Evolutionary conservation across 2,329 filamentous ascomycete genomes (phyloP).

Genomic region (Kalaharituber pfeilii): DNA sequence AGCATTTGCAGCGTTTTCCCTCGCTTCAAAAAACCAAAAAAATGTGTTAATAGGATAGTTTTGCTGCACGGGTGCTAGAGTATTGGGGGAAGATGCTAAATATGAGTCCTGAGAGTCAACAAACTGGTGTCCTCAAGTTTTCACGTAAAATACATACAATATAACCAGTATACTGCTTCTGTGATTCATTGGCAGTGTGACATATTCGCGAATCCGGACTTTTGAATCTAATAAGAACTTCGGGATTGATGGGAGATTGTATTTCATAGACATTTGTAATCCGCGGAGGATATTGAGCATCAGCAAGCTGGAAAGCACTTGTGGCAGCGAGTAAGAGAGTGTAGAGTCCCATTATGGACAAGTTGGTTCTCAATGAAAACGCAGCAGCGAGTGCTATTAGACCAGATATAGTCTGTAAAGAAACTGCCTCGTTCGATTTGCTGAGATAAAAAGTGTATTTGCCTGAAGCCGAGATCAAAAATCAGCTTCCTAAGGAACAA

Average conservation of each 20-base stretch:
- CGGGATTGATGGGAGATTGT: conserved; percentile 42
- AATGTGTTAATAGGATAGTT: conserved; percentile 35
- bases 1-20: conserved; percentile 32
- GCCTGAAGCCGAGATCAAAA: too few species aligned
- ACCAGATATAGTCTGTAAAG: too few species aligned
- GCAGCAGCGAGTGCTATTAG: too few species aligned
- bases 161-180: conserved; percentile 56
- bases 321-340: not conserved
- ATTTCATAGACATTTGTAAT: conserved; percentile 37
- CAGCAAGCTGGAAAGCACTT: conserved; percentile 18
- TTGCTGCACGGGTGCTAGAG: conserved; percentile 29
- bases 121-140: not conserved
- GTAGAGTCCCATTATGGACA: not conserved
- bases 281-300: conserved; percentile 25
- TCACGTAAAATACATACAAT: conserved; percentile 27
- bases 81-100: not conserved
- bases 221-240: conserved; percentile 53
- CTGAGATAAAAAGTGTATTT: too few species aligned
- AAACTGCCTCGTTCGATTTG: too few species aligned
- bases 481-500: too few species aligned
- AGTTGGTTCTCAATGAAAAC: too few species aligned
- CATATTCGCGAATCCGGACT: conserved; percentile 43
- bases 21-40: conserved; percentile 34
- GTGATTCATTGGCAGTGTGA: conserved; percentile 43
- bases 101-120: not conserved